These are phyloP conservation scores for Odontarrhena argentea DNA, from an alignment of 345 rosid genomes.

Conservation along the genomic window DNA sequence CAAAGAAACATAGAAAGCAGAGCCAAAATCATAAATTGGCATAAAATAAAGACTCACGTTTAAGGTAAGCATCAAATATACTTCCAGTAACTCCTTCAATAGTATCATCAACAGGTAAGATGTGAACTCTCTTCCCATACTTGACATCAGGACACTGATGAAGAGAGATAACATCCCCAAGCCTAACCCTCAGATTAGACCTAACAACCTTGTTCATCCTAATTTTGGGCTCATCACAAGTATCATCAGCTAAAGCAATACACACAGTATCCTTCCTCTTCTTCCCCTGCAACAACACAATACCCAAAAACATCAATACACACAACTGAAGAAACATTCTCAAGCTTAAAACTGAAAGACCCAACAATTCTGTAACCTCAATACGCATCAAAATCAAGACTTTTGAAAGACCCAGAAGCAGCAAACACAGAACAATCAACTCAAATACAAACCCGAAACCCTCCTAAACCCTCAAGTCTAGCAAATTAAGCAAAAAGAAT, in stretches of 20 bases:
- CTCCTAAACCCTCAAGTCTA: background rate
- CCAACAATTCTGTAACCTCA: background rate
- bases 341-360: background rate
- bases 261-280: slow-evolving; percentile 69
- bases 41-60: slow-evolving; percentile 47
- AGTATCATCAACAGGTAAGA: slow-evolving; percentile 68
- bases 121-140: slow-evolving; percentile 71
- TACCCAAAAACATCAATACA: slow-evolving; percentile 2
- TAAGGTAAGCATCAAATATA: slow-evolving; percentile 65
- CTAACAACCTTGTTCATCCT: slow-evolving; percentile 75
- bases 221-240: slow-evolving; percentile 57
- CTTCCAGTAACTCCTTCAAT: slow-evolving; percentile 69
- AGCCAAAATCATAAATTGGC: background rate
- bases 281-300: slow-evolving; percentile 50
- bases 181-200: slow-evolving; percentile 66
- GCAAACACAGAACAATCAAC: background rate
- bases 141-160: slow-evolving; percentile 73
- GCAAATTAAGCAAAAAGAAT: background rate
- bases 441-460: background rate
- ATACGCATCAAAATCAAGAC: background rate
- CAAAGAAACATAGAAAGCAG: background rate
- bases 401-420: background rate
- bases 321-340: background rate
- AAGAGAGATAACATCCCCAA: slow-evolving; percentile 70
- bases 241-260: slow-evolving; percentile 70